A percentile compares a stretch with the other conserved stretches of the same genome.
phyloP scores from a whole-genome alignment of 352 stramenopile genomes.

The Blastocystis sp. region DNA sequence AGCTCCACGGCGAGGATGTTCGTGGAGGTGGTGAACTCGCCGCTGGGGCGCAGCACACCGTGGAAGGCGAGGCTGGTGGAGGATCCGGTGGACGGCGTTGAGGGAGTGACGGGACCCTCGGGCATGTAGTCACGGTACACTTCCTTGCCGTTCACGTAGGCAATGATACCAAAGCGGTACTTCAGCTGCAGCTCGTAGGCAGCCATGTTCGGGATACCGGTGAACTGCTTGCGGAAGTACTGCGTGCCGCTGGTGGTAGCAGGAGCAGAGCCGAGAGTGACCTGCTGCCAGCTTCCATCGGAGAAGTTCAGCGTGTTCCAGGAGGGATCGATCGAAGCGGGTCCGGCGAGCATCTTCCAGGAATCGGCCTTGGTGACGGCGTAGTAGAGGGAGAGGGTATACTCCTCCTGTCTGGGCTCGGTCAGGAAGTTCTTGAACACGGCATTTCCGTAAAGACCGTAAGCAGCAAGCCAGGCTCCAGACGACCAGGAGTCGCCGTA shows the following conservation, averaged over 20 bases:
- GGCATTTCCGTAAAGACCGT: constrained; percentile 5
- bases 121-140: constrained; percentile 55
- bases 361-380: background rate
- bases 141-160: constrained; percentile 59
- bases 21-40: background rate
- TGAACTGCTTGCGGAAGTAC: constrained; percentile 58
- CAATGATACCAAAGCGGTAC: constrained; percentile 39
- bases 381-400: background rate
- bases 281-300: constrained; percentile 3
- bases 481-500: constrained; percentile 38
- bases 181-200: constrained; percentile 7
- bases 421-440: constrained; percentile 58
- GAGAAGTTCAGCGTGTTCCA: background rate
- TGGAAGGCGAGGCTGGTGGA: background rate
- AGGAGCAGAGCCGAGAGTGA: background rate
- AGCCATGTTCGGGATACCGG: constrained; percentile 9
- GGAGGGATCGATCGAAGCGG: background rate
- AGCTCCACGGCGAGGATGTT: constrained; percentile 33
- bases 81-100: constrained; percentile 9
- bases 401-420: background rate
- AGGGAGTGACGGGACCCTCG: constrained; percentile 15
- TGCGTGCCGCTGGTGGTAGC: constrained; percentile 5
- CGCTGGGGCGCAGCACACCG: background rate
- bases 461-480: background rate
- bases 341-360: background rate